Evolutionary conservation across 2,329 filamentous ascomycete species (phyloP), one percentile per base, ranked within the genome.

Genomic region (Alternaria brassicae): DNA sequence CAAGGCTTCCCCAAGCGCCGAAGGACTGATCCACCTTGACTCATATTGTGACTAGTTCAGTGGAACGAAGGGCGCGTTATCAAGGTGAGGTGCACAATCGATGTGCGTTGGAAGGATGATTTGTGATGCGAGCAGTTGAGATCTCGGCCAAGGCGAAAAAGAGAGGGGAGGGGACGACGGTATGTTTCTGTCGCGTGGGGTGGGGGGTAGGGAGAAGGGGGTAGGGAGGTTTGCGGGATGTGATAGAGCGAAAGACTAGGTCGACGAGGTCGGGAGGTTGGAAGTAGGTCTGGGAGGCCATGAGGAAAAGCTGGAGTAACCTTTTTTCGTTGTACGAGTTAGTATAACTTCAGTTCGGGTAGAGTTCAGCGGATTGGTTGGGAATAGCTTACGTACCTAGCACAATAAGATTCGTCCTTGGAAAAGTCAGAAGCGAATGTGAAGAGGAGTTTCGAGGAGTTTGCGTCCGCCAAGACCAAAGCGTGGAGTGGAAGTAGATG

Each of bases 211-310:
- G 23, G 9, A 65, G 25, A 3, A 25, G 0, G 6, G 64, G 53
- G 23, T 70, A 73, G 15, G 69, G 69, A 6, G 17, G 52, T 9
- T 45, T 45, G 12, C 40, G 64, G 6, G 56, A 57, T 5, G 56
- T 10, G 12, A 49, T 36, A 36, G 60, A 58, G 30, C 70, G 69
- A 15, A 69, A 15, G 13, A 54, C 47, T 37, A 73, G 67, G 19
- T 72, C 70, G 52, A 72, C 66, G 3, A 72, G 42, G 42, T 74
- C 72, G 15, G 30, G 67, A 1, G 70, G 68, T 37, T 73, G 70
- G 3, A 72, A 55, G 49, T 71, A 66, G n/a, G 63, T 62, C 34
- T 70, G 67, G 4, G 62, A 63, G 13, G 65, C 58, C 15, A 56
- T 21, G 13, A 72, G 60, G 49, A 68, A 73, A 21, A 64, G 45